Base-by-base conservation (phyloP, 2,329 filamentous ascomycete genomes). In the Monilinia polystroma region DNA sequence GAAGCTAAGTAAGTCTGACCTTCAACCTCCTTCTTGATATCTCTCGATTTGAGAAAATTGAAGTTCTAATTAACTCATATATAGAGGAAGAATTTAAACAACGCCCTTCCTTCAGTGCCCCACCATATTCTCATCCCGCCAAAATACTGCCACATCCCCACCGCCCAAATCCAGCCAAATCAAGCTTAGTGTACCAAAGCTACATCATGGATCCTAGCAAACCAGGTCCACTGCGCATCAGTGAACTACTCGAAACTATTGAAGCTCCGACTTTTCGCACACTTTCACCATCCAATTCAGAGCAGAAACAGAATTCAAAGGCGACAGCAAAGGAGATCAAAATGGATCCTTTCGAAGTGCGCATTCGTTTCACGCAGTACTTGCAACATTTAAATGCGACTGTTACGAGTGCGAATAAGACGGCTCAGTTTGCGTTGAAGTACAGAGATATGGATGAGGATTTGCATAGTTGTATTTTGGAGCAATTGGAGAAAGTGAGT, bases 371-470 rank as follows among this genome's bases (percentile, higher is more conserved):
- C 83, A 97, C 92, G 64, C 85, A 85, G 63, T 91, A 95, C 77
- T 86, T 99, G 32, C 90, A 96, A 72, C 91, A 95, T 77, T 87
- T 99, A 69, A 96, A 93, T 77, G 95, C 95, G 16, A 94, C 91
- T 6, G 90, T 95, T 67, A 90, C 90, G 18, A 94, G 93, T 18
- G 90, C 93, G 1, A 91, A 94, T 75, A 97, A 97, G 80, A 92
- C 93, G 3, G 94, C 95, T 38, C 90, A 93, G 77, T 99, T 96
- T 87, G 95, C 95, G 18, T 84, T 99, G 70, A 96, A 93, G 79
- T 91, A 97, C 80, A 88, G 88, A 71, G 93, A 98, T 75, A 92
- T 96, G 87, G 92, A 96, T 76, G 96, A 99, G 81, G 95, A 99
- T 79, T 81, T 99, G 73, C 95, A 99, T 78, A 96, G 91, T 26